Evolutionary conservation across 208 protist genomes (phyloP).

Genomic region (Trypanosoma caninum): DNA sequence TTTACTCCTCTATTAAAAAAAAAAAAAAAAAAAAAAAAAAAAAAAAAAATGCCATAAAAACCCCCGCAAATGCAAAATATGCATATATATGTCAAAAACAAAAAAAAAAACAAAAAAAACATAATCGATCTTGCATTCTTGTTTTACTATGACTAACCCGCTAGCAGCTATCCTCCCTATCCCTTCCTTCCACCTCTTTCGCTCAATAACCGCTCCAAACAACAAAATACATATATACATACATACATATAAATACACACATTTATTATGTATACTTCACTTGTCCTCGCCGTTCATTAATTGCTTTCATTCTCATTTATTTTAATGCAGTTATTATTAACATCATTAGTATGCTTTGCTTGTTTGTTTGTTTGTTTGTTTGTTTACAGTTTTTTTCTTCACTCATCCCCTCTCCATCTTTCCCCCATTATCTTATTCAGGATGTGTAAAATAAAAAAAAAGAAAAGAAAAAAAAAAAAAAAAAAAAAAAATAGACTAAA

Average conservation of each 20-base stretch:
- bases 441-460: neutral
- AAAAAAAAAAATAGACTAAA: conserved; percentile 3
- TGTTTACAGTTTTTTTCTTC: neutral
- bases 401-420: neutral
- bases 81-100: neutral
- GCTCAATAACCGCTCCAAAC: no score
- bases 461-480: conserved; percentile 4
- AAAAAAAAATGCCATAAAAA: neutral
- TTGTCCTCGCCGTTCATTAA: neutral
- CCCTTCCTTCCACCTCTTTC: no score
- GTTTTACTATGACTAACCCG: no score
- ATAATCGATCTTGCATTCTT: no score
- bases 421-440: neutral
- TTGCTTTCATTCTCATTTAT: neutral
- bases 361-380: conserved; percentile 5
- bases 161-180: no score
- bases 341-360: conserved; percentile 2
- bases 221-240: neutral
- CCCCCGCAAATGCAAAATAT: neutral
- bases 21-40: neutral
- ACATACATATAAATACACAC: neutral
- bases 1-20: neutral
- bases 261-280: neutral
- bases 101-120: neutral
- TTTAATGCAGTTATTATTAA: neutral